Base-by-base conservation (phyloP, 148 eudicot genomes). In the Chenopodium album region DNA sequence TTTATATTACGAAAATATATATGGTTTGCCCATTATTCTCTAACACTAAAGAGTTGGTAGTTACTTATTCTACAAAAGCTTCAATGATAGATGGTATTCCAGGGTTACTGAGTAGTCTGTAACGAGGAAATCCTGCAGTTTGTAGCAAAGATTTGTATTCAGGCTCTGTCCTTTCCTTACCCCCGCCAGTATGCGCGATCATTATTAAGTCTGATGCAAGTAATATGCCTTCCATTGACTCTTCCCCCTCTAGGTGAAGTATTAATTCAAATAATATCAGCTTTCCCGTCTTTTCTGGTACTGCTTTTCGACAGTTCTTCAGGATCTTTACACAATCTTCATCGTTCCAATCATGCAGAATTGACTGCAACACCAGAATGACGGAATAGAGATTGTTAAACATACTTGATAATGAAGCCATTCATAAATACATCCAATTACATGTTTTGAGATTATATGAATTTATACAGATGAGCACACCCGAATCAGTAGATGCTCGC, bases 341-440 rank as follows among this genome's bases (percentile, higher is more conserved):
- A 13, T 86, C 85, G 31, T 82, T 47, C 87, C 90, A 85, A 22
- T 90, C 91, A 12, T 91, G 91, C 37, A 90, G 20, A 10, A 91
- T 77, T 44, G 37, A 34, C 37, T 34, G 37, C 37, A 82, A 85
- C 92, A 88, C 74, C 77, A 82, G 23, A 32, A 71, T 32, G 26
- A 9, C 29, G 10, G 2, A 64, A 69, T 34, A 69, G 9, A 69
- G 48, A 71, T 71, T 37, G 23, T 71, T 34, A 34, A 19, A 26
- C 73, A 17, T 7, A 71, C 41, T 71, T 44, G 22, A 19, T 34
- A 13, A 32, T 32, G 1, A 69, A 31, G 44, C 13, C 22, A 28
- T 67, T 67, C 71, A 22, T 26, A 4, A n/a, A 22, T n/a, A 48
- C 52, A 8, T 22, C 26, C 10, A 23, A 64, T 64, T 10, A 64